Evolutionary conservation across 2,329 filamentous ascomycete genomes (phyloP), one percentile per base, ranked within the genome.

Genomic region (Fusarium sarcochroum): DNA sequence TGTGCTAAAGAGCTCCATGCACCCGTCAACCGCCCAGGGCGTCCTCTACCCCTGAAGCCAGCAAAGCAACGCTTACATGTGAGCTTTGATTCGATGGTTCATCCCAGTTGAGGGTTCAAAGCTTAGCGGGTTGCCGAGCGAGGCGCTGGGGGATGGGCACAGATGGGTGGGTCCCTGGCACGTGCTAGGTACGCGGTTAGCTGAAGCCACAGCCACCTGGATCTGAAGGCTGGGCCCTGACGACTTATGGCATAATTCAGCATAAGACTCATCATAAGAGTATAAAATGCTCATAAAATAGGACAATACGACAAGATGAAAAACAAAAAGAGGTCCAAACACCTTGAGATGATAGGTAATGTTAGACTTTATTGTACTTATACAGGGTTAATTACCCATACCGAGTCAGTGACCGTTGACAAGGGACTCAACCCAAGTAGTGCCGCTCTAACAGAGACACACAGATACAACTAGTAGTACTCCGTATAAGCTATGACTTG

Each of bases 21-120:
- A 56, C 44, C 59, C 50, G 30, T 55, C 48, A 51, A 40, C 40
- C 46, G 63, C 41, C 58, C 54, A 56, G 64, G 57, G 56, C 53
- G 45, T 25, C 51, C 58, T 44, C 56, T 66, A 41, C 71, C 71
- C 71, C 71, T 73, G 71, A 73, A 68, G 64, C 63, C 61, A 63
- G 58, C 56, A 53, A 55, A 52, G 47, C 53, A 10, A 20, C 52
- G 44, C 50, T 41, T 52, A 50, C 38, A 47, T 18, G 34, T 38
- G 52, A 59, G 40, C 40, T 57, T 27, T 65, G 66, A 73, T 74
- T 71, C 58, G 71, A 25, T 17, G 20, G 46, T 47, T 37, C 37
- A 42, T 51, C 64, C 55, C 30, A 10, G 38, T 60, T 37, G 41
- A 41, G 51, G 54, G 51, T 55, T 54, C 66, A 65, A 63, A 56